Conservation (phyloP, 345 rosid species). For the Rhodamnia rubescens region DNA sequence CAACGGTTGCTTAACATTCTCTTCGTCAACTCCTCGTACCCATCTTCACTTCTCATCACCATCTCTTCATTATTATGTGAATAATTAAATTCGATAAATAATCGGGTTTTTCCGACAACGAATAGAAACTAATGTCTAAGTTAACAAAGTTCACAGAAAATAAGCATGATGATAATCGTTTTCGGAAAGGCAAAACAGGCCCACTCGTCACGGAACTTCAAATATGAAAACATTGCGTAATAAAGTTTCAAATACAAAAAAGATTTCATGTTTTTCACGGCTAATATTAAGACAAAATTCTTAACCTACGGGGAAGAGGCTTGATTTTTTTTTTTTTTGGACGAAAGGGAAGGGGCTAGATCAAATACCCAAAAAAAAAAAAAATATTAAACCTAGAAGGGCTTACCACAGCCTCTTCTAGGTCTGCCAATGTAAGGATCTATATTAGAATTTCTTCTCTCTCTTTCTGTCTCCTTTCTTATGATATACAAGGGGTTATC, state of each 20-base stretch:
- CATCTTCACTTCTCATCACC: background rate
- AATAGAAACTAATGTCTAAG: background rate
- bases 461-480: background rate
- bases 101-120: background rate
- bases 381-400: too few relatives aligned
- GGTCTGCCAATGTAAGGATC: too few relatives aligned
- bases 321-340: too few relatives aligned
- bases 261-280: background rate
- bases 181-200: background rate
- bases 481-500: background rate
- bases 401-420: too few relatives aligned
- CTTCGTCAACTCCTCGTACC: background rate
- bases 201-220: background rate
- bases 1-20: background rate
- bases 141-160: background rate
- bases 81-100: background rate
- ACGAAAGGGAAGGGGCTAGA: too few relatives aligned
- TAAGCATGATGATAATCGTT: background rate
- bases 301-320: too few relatives aligned
- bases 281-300: background rate
- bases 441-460: too few relatives aligned
- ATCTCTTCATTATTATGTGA: background rate
- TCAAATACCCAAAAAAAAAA: too few relatives aligned
- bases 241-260: background rate
- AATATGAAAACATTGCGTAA: background rate